Conservation (phyloP, 2,329 filamentous ascomycete genomes). For the Aspergillus fumigatus region DNA sequence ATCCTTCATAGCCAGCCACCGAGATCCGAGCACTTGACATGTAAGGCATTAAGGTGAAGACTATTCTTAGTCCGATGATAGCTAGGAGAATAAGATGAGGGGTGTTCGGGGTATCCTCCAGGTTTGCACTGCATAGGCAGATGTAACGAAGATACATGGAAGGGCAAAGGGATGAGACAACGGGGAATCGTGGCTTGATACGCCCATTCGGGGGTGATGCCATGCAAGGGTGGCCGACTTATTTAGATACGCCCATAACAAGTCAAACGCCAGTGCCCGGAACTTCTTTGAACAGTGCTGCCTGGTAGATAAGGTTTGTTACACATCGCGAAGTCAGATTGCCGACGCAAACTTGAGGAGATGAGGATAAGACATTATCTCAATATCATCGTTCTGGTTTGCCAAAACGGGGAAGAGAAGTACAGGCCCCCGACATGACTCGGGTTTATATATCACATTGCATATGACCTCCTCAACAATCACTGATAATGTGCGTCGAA, state of each 20-base stretch:
- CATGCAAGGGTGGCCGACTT: neutral
- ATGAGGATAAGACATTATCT: neutral
- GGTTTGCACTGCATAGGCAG: neutral
- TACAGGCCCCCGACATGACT: neutral
- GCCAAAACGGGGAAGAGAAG: neutral
- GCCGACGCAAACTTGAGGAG: neutral
- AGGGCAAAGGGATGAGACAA: neutral
- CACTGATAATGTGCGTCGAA: no score
- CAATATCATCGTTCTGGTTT: neutral
- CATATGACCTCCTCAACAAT: neutral
- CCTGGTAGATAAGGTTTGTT: neutral
- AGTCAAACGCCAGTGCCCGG: neutral
- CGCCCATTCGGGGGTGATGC: slow-evolving; percentile 3
- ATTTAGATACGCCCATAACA: neutral
- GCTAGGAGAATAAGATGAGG: neutral
- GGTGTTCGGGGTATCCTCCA: neutral
- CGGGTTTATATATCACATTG: neutral
- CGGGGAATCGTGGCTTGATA: neutral
- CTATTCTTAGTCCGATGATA: neutral
- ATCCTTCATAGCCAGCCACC: slow-evolving; percentile 1
- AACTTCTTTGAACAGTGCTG: neutral
- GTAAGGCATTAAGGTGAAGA: neutral
- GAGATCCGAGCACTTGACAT: slow-evolving; percentile 5
- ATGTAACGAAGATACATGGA: neutral
- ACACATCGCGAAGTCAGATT: neutral